Evolutionary conservation across 2,329 filamentous ascomycete species (phyloP), one percentile per base, ranked within the genome.

Genomic region (Colletotrichum tamarilloi): DNA sequence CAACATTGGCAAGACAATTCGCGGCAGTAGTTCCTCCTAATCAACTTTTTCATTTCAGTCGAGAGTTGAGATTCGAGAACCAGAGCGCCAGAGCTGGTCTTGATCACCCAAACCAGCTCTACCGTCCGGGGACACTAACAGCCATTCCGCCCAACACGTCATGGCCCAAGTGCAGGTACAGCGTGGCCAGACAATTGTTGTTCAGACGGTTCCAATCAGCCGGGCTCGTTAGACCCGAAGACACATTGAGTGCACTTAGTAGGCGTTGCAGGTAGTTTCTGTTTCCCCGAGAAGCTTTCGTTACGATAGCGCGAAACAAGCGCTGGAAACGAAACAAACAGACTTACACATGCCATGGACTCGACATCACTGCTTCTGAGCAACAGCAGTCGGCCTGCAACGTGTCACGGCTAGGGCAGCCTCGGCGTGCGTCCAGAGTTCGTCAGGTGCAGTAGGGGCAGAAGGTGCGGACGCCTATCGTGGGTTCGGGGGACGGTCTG

Each of bases 311-410:
- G 49, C 70, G 70, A 70, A 73, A 70, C 70, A 73, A 70, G 66
- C 66, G 70, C 70, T 24, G 32, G 28, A 63, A 65, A 56, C 16
- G 53, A 57, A 58, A 62, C 42, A 70, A n/a, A 19, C 12, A 70
- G 28, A 26, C 67, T 70, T 64, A 42, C 70, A 70, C 70, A 73
- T 73, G 70, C 26, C 60, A 64, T 32, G 56, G 30, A 66, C 24
- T 9, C 28, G 24, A 32, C 62, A 28, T n/a, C n/a, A 26, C 28
- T 57, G 7, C 35, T 46, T 59, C 49, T 26, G 24, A 59, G 42
- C 26, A 38, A 19, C 30, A 14, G 22, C 42, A 56, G 42, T 46
- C 65, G 38, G 12, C 19, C 9, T 57, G 56, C 60, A 67, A 70
- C 70, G 70, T 73, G 67, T 70, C 67, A 64, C 58, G 32, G 55